These are phyloP conservation scores for Trametes meyenii DNA, from an alignment of 768 basidiomycete genomes.

Conservation along the genomic window DNA sequence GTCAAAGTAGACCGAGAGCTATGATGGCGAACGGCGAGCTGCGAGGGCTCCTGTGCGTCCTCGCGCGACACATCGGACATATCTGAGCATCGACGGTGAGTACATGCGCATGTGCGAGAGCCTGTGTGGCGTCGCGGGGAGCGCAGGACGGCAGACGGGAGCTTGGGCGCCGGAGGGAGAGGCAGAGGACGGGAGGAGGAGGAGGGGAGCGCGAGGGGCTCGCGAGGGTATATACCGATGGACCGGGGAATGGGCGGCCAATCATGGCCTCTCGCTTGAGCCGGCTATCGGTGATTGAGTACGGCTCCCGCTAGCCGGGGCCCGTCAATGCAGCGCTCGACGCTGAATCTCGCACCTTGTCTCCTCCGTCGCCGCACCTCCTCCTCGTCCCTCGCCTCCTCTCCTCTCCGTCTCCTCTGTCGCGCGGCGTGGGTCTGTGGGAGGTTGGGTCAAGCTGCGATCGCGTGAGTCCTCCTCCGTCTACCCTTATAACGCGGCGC, in stretches of 20 bases:
- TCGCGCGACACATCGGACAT: background rate
- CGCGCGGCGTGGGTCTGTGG: background rate
- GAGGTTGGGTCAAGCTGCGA: background rate
- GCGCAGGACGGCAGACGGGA: background rate
- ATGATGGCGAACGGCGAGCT: background rate
- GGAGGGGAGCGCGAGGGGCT: background rate
- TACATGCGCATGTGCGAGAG: background rate
- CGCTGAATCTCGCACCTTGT: background rate
- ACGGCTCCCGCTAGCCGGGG: conserved; percentile 3
- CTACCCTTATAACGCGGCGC: conserved; percentile 6
- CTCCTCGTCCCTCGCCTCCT: background rate
- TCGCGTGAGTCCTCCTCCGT: background rate
- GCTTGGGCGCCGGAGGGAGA: background rate
- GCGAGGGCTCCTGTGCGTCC: background rate
- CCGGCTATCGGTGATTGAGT: conserved; percentile 22
- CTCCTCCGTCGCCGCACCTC: background rate
- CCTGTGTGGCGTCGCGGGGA: background rate
- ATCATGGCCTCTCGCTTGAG: conserved; percentile 2
- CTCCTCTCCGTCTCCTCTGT: background rate
- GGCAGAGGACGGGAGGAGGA: background rate
- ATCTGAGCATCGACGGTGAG: background rate
- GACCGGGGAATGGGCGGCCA: conserved; percentile 11
- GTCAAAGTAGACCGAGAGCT: background rate
- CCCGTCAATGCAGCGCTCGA: conserved; percentile 3
- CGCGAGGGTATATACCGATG: conserved; percentile 18